Conservation (phyloP, 495 filamentous ascomycete species). For the Neurospora sp. region DNA sequence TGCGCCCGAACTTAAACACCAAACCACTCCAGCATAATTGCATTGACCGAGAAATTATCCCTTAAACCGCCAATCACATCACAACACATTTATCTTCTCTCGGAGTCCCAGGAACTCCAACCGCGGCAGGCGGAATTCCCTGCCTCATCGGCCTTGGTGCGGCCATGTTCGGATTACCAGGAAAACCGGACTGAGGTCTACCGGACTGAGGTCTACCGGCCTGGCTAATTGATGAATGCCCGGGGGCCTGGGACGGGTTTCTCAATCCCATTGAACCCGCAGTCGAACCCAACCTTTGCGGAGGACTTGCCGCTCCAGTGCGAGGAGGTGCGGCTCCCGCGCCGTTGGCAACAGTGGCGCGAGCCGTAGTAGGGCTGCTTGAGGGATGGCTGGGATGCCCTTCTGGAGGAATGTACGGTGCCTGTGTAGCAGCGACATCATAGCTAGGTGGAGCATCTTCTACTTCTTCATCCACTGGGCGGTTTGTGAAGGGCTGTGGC, state of each 20-base stretch:
- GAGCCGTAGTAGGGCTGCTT: constrained; percentile 21
- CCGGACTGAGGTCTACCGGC: neutral
- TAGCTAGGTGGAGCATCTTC: constrained; percentile 69
- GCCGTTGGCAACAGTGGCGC: neutral
- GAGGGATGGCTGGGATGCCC: constrained; percentile 46
- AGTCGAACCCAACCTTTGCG: neutral
- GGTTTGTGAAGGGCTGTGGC: constrained; percentile 17
- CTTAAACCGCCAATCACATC: constrained; percentile 15
- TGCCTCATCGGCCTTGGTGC: constrained; percentile 16
- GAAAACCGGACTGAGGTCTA: neutral
- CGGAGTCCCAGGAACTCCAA: neutral
- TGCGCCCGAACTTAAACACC: neutral
- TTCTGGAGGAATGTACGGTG: constrained; percentile 52
- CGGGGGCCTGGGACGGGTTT: neutral
- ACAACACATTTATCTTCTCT: constrained; percentile 25
- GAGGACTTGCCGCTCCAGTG: neutral
- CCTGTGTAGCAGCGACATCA: constrained; percentile 62
- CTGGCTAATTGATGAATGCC: neutral
- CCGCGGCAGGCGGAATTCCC: constrained; percentile 11
- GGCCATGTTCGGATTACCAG: neutral
- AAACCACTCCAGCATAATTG: neutral
- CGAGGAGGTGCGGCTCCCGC: constrained; percentile 1
- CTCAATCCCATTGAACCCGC: neutral
- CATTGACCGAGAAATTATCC: neutral
- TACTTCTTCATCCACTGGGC: constrained; percentile 36